Base-by-base conservation (phyloP, 352 stramenopile species). In the Globisporangium sylvaticum region DNA sequence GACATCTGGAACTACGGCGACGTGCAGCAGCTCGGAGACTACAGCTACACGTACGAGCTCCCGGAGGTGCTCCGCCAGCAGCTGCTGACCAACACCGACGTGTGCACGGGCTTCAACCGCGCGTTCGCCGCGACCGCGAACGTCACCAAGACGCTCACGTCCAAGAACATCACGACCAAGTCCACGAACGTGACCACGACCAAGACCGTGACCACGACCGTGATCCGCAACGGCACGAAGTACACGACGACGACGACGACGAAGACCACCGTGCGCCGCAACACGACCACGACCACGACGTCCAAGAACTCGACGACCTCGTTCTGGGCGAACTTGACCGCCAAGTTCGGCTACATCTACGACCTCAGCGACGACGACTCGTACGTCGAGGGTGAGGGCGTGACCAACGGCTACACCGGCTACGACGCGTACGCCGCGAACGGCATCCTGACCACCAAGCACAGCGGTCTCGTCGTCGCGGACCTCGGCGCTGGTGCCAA, bases 11-110 rank as follows among this genome's bases (percentile, higher is more conserved):
- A 88, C 68, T 88, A 88, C 66, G 80, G 59, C 18, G 81, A 90
- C 67, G 76, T 85, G 24, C 68, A 77, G 60, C 75, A 84, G 70
- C 78, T 91, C n/a, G 81, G 79, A 18, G 77, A 89, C 67, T 88
- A 85, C 69, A 82, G 78, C 68, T 92, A 92, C 80, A 79, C 75
- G 70, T 92, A 92, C 72, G 70, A 89, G 65, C 64, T 91, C 20
- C 80, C 83, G 4, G 74, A 81, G 54, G 60, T 89, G 31, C 70
- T 89, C 53, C 77, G 71, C 57, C 80, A 87, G 58, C 82, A 89
- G 71, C 65, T 90, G 34, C 60, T 90, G 56, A 87, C 71, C 64
- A 90, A 90, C 79, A 75, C 78, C 10, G 80, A 88, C 68, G 56
- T 89, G 50, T 90, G 82, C 67, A 77, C 79, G 59, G 80, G 78